These are phyloP conservation scores for Trichoderma afroharzianum DNA, from an alignment of 2,329 filamentous ascomycete genomes.

Conservation along the genomic window DNA sequence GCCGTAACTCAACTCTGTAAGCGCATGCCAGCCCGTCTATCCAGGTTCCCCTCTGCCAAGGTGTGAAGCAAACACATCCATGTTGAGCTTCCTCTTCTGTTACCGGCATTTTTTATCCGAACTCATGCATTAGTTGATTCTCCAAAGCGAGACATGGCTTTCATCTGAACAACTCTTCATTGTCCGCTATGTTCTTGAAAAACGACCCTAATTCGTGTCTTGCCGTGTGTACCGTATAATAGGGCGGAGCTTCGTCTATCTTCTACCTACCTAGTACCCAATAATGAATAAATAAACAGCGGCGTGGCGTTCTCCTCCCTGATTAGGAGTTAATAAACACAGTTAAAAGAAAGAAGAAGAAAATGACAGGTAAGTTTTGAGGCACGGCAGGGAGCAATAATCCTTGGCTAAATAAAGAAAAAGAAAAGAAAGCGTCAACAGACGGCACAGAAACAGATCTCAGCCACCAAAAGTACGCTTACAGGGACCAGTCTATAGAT, in stretches of 20 bases:
- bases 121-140: neutral
- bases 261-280: neutral
- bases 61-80: neutral
- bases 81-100: neutral
- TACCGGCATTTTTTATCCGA: neutral
- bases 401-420: neutral
- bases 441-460: constrained; percentile 10
- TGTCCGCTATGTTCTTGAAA: neutral
- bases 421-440: neutral
- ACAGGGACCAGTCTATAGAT: neutral
- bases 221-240: neutral
- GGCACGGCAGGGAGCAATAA: neutral
- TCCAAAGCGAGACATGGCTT: neutral
- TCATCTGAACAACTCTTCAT: neutral
- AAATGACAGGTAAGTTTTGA: neutral
- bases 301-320: constrained; percentile 7
- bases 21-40: neutral
- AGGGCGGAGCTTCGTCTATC: neutral
- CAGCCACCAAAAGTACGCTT: neutral
- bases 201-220: neutral
- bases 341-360: neutral
- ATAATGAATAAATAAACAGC: neutral
- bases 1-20: neutral
- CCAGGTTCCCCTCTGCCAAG: neutral
- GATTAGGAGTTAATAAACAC: neutral